Base-by-base conservation (phyloP, 306 rosid genomes). In the Hippophae tibetana region DNA sequence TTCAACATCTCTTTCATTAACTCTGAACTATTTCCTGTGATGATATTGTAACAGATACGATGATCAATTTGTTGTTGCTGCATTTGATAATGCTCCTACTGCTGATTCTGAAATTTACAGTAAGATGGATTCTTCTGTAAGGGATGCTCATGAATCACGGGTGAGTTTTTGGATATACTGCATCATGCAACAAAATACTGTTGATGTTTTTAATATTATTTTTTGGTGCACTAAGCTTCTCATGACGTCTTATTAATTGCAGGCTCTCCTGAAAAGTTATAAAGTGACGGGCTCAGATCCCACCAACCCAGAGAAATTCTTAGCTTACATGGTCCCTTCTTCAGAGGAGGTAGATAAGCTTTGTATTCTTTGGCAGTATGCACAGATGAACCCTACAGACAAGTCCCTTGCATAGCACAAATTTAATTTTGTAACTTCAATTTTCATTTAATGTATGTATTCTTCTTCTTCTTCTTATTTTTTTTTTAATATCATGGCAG, bases 191-290 rank as follows among this genome's bases (percentile, higher is more conserved):
- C 9, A 49, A 4, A 49, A 49, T 49, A 49, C 13, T 48, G 6
- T 13, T 6, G 23, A 18, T 18, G 23, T 18, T 18, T 18, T 11
- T 13, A 13, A 3, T 49, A 0, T 10, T 25, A 7, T 25, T 54
- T 4, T 25, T 60, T 1, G 23, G 23, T 18, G 68, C 25, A 43
- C 60, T 57, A 45, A 58, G 53, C 63, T 43, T 66, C 61, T 59
- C 40, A 66, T 66, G 66, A 54, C 23, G 23, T 18, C 23, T 18
- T 18, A 18, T 74, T 56, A 25, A 13, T 60, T 63, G 18, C 94
- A 93, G 99, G 99, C 99, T 26, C 60, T 93, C 63, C 75, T 93
- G 85, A 93, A 88, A 80, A 93, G 97, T 73, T 93, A 88, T 51
- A 81, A 68, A 69, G 81, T 84, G 50, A 59, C 85, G 2, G 74